Base-by-base conservation (phyloP, 768 basidiomycete species). In the Phylloporus scabripes region DNA sequence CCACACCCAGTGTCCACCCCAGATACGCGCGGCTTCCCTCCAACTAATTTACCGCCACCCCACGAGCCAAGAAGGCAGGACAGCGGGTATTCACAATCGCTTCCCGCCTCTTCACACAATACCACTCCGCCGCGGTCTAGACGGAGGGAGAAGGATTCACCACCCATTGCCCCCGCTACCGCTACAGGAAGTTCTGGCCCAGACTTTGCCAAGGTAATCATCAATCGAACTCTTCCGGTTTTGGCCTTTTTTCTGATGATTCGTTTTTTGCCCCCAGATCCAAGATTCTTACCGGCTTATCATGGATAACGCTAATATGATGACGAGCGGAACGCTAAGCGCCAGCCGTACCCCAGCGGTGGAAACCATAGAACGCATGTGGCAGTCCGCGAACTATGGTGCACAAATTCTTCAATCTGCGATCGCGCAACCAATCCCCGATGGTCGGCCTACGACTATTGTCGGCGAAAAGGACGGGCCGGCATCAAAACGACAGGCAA, bases 271-370 rank as follows among this genome's bases (percentile, higher is more conserved):
- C 26, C 50, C 48, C 33, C 49, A 76, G 74, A 63, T 76, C 49
- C 55, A 68, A 47, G 74, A 76, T 17, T 75, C 74, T 21, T 76
- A 76, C 59, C 64, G 68, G 37, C 48, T 70, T 39, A 67, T 77
- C 53, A 62, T 76, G 52, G 71, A 77, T 53, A 63, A 52, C 45
- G 55, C 71, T n/a, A 63, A 55, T 55, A 59, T 70, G 49, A 44
- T 70, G 46, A 24, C 48, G 12, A 37, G 52, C 14, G 61, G 54
- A 43, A 44, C 60, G 49, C 60, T 56, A 51, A 57, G 29, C 52
- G 59, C 42, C 53, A 58, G 46, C 45, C 60, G 51, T 44, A 44
- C 49, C 31, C 61, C 57, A 55, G 59, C 68, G 17, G 59, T 38
- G 9, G 72, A 74, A 46, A 57, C 45, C 18, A 46, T 76, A n/a